Percentiles rank a stretch among this genome's conserved stretches.
Conservation (phyloP, 192 early-diverging fungal species). For the Lunasporangiospora selenospora region DNA sequence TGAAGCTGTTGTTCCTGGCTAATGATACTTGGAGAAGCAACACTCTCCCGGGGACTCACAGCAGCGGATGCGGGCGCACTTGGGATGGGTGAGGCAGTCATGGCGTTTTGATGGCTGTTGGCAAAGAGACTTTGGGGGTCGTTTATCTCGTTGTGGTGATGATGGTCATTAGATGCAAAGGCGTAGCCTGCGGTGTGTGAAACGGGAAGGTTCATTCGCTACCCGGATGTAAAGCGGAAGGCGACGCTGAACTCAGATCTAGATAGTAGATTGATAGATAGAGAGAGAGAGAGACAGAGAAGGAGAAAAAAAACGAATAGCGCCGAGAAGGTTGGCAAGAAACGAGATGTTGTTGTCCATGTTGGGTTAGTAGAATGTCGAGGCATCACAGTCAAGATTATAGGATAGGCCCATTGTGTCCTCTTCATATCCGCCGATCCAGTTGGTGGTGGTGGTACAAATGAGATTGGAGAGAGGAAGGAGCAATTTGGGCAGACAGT, state of each 20-base stretch:
- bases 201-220: slow-evolving; percentile 18
- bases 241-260: neutral
- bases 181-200: slow-evolving; percentile 5
- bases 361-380: no score
- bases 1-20: neutral
- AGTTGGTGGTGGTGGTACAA: no score
- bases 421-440: no score
- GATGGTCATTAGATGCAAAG: slow-evolving; percentile 11
- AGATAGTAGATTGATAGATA: neutral
- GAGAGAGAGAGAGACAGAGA: neutral
- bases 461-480: no score
- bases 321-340: no score
- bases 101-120: neutral
- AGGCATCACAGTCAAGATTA: no score
- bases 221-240: neutral
- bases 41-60: slow-evolving; percentile 7
- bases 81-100: neutral
- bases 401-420: no score
- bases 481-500: no score
- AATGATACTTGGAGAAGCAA: neutral
- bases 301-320: neutral
- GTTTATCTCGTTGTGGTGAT: neutral
- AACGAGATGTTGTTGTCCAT: no score
- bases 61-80: neutral
- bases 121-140: neutral